Base-by-base conservation (phyloP, 2,329 filamentous ascomycete species). In the Fusarium camptoceras region DNA sequence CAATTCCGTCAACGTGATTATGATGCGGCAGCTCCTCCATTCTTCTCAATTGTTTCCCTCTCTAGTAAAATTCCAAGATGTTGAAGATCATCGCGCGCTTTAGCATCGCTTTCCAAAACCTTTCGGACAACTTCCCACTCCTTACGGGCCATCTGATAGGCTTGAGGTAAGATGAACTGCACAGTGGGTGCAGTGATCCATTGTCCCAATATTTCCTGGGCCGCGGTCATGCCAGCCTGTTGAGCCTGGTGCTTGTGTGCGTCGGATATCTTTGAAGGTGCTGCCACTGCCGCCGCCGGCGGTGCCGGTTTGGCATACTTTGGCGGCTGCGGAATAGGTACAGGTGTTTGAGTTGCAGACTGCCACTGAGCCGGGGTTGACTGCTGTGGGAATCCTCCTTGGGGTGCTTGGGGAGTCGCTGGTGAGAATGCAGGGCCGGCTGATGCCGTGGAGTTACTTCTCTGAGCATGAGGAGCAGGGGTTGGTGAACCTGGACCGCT, bases 51-150 rank as follows among this genome's bases (percentile, higher is more conserved):
- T 22, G 81, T 80, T 66, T 85, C 81, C 66, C 83, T 84, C 57
- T 88, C 88, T 15, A 91, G 76, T 22, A 89, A 80, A 47, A 80
- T 79, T 37, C 86, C 87, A 6, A 91, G 80, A 55, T 88, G 83
- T 53, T 84, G 81, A 20, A 91, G 78, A 73, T 94, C 89, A 3
- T 89, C 86, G 24, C 88, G 84, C 0, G 92, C 88, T 24, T 85
- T 86, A 1, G 89, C 88, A 57, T 94, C 89, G 14, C 85, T 83
- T 51, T 89, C 86, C 25, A 94, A 84, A 16, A 95, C 90, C 41
- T 87, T 85, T 54, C 87, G 85, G 66, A 98, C 87, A 28, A 96
- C 88, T 58, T 87, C 84, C 87, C 96, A 91, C 76, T 97, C 92
- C 18, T 87, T 82, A n/a, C 87, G 84, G 47, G 89, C 85, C 84